Percentiles rank a stretch among this genome's conserved stretches.
These are phyloP conservation scores for Mimosa bimucronata DNA, from an alignment of 306 rosid genomes.

Conservation along the genomic window DNA sequence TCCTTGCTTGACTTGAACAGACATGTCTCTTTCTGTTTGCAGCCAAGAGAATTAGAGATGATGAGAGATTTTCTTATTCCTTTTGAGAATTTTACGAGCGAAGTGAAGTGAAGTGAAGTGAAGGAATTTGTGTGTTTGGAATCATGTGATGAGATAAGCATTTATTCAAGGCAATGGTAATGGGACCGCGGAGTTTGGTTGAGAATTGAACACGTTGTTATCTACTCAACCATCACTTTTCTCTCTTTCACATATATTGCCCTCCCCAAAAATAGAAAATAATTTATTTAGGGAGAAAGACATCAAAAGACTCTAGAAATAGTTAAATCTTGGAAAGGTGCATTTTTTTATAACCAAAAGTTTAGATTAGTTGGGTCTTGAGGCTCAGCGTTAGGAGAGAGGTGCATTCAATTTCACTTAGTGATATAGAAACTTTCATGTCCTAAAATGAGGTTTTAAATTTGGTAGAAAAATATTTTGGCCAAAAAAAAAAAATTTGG, in stretches of 20 bases:
- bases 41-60: background rate
- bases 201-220: slow-evolving; percentile 66
- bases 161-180: slow-evolving; percentile 1
- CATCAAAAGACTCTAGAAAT: no score
- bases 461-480: no score
- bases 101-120: background rate
- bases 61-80: background rate
- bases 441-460: no score
- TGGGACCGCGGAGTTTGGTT: slow-evolving; percentile 50
- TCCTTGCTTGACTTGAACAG: slow-evolving; percentile 26
- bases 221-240: slow-evolving; percentile 47
- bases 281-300: no score
- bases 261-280: no score
- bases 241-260: background rate
- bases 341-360: no score
- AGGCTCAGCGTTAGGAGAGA: no score
- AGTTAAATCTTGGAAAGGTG: no score
- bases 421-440: no score
- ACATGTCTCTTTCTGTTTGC: slow-evolving; percentile 13
- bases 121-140: background rate
- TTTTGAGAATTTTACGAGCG: background rate
- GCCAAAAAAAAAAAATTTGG: no score
- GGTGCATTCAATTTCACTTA: no score
- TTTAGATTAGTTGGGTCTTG: no score
- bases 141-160: background rate